These are phyloP conservation scores for Mortierella alpina DNA, from an alignment of 192 early-diverging fungal genomes.

Conservation along the genomic window DNA sequence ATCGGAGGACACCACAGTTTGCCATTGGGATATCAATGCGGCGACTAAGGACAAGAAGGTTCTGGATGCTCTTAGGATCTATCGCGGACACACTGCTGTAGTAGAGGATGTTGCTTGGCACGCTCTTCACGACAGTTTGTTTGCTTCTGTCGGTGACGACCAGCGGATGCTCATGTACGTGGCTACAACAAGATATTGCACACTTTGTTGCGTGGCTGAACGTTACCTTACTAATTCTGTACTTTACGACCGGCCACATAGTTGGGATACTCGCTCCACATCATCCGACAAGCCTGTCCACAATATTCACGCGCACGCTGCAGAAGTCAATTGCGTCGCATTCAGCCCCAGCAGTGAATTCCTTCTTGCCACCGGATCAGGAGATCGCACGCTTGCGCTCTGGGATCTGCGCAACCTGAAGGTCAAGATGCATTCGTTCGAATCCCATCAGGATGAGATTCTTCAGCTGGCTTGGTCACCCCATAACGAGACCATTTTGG, in stretches of 20 bases:
- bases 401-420: conserved; percentile 98
- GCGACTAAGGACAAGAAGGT: conserved; percentile 78
- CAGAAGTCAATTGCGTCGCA: conserved; percentile 95
- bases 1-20: conserved; percentile 91
- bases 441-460: conserved; percentile 92
- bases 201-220: not conserved
- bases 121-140: conserved; percentile 81
- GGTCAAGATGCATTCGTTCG: conserved; percentile 84
- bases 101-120: conserved; percentile 99
- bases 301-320: conserved; percentile 84
- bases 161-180: conserved; percentile 87
- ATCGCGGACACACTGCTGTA: conserved; percentile 87
- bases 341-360: conserved; percentile 93
- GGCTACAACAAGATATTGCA: not conserved
- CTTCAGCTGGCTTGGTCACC: conserved; percentile 95
- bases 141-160: conserved; percentile 98
- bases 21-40: conserved; percentile 91
- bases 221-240: not conserved
- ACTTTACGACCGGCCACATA: conserved; percentile 30
- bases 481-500: conserved; percentile 90
- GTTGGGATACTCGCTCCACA: conserved; percentile 93
- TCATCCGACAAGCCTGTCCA: conserved; percentile 71
- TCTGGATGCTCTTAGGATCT: conserved; percentile 83
- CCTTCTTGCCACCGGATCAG: conserved; percentile 92
- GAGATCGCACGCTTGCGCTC: conserved; percentile 92